Conservation (phyloP, 495 filamentous ascomycete species). For the Mytilinidion resinicola region DNA sequence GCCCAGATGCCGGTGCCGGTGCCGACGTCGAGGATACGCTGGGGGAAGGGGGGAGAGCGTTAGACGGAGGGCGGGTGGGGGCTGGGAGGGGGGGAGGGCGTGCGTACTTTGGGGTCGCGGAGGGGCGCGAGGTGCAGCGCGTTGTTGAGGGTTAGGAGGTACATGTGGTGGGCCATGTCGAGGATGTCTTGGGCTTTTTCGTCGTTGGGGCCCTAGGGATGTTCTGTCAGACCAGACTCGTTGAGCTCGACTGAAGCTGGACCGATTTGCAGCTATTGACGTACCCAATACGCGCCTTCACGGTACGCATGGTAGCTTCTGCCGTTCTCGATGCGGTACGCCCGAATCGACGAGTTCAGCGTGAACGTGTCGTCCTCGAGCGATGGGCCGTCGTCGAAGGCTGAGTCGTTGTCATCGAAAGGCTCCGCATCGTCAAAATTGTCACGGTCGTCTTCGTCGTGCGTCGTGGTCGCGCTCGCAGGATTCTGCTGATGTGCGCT, state of each 20-base stretch:
- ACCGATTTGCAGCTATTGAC: not conserved
- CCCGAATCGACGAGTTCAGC: constrained; percentile 20
- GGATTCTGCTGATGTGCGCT: too few relatives aligned
- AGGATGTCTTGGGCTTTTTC: constrained; percentile 34
- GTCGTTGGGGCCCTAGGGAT: constrained; percentile 34
- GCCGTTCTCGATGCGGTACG: constrained; percentile 24
- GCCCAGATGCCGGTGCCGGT: constrained; percentile 34
- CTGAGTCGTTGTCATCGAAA: constrained; percentile 13
- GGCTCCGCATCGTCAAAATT: constrained; percentile 4
- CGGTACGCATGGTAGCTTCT: constrained; percentile 25
- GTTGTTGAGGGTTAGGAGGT: constrained; percentile 27
- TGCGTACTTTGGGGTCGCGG: constrained; percentile 13
- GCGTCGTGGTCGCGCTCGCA: not conserved
- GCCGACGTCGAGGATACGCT: constrained; percentile 30
- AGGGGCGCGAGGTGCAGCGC: constrained; percentile 32
- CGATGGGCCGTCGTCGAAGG: constrained; percentile 18
- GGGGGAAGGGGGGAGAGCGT: not conserved
- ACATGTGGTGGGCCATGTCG: constrained; percentile 35
- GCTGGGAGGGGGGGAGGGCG: too few relatives aligned
- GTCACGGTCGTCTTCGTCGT: not conserved
- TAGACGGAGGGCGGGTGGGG: not conserved
- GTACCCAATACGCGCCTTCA: constrained; percentile 15
- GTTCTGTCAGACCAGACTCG: not conserved
- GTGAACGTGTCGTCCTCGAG: constrained; percentile 22
- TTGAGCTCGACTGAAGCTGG: not conserved